Base-by-base conservation (phyloP, 2,329 filamentous ascomycete genomes). In the Arthroderma sp. region DNA sequence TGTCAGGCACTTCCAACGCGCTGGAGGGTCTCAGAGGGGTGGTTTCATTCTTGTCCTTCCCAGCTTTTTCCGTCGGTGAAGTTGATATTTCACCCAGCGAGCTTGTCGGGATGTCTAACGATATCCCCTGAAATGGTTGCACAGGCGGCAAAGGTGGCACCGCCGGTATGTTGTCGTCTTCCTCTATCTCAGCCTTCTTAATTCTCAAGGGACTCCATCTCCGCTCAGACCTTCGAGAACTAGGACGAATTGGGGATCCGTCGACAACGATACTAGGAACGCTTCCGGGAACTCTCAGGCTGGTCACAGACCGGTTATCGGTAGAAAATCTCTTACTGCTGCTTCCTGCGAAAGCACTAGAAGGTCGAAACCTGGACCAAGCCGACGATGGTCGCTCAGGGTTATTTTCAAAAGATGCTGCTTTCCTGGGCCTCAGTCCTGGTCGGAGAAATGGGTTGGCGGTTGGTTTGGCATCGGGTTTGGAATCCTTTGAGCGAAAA, bases 91-190 rank as follows among this genome's bases (percentile, higher is more conserved):
- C 73, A 46, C 73, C 73, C 39, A 77, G 66, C 44, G 63, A 66
- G 32, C 66, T 67, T 2, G 68, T 71, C 4, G 77, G 75, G 46
- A 80, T 77, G 48, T 73, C 65, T 49, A 75, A 66, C 34, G 71
- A 66, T 36, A 78, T 69, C 36, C 67, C 67, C 44, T 65, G 62
- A 54, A 74, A 75, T 1, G 60, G 53, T 4, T 39, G 40, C 11
- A 50, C 32, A 11, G n/a, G 11, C 5, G 48, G 48, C 4, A 50
- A 36, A 53, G 58, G 54, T 27, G 58, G 54, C 30, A 61, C 58
- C 6, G 50, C 46, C 38, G 58, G 56, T 38, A 53, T 53, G 42
- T 60, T 57, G 59, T 54, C 34, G 65, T 62, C n/a, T 44, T 48
- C 8, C 61, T 63, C 39, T 54, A 57, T 46, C 55, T 64, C 42